Evolutionary conservation across 768 basidiomycete genomes (phyloP).

Genomic region (Boletus sp.): DNA sequence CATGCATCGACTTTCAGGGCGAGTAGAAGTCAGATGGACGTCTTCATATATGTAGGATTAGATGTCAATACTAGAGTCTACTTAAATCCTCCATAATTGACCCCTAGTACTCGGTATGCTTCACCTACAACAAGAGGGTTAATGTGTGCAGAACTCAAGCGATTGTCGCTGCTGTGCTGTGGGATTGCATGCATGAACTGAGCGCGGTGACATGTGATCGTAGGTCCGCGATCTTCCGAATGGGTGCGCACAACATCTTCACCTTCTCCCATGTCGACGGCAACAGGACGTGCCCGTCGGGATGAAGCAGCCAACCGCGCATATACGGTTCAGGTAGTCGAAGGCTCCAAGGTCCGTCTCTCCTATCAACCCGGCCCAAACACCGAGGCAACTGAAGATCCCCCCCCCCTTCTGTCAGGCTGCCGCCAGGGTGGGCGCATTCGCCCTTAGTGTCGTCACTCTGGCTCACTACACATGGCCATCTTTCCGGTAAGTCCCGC

Average conservation of each 20-base stretch:
- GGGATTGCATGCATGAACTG: not conserved
- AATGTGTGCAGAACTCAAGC: not conserved
- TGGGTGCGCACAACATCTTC: not conserved
- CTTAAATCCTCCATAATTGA: not conserved
- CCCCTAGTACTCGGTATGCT: not conserved
- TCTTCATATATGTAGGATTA: not conserved
- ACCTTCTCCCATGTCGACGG: constrained; percentile 23
- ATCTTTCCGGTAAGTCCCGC: constrained; percentile 52
- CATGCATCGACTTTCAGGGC: constrained; percentile 25
- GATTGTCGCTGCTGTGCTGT: not conserved
- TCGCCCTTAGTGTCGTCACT: constrained; percentile 59
- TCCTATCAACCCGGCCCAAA: not conserved
- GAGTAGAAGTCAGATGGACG: not conserved
- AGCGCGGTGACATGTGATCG: not conserved
- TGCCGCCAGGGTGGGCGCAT: constrained; percentile 46
- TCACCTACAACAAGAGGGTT: not conserved
- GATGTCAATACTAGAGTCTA: no score
- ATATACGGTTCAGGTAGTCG: constrained; percentile 55
- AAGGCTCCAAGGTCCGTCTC: constrained; percentile 51
- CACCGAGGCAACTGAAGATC: not conserved
- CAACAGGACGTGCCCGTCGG: constrained; percentile 36
- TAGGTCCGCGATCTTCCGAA: constrained; percentile 2
- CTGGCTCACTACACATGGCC: constrained; percentile 73
- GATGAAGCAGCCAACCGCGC: constrained; percentile 57
- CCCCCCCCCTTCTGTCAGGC: constrained; percentile 38